phyloP scores from a whole-genome alignment of 2,329 filamentous ascomycete species.

The Monosporascus sp. region DNA sequence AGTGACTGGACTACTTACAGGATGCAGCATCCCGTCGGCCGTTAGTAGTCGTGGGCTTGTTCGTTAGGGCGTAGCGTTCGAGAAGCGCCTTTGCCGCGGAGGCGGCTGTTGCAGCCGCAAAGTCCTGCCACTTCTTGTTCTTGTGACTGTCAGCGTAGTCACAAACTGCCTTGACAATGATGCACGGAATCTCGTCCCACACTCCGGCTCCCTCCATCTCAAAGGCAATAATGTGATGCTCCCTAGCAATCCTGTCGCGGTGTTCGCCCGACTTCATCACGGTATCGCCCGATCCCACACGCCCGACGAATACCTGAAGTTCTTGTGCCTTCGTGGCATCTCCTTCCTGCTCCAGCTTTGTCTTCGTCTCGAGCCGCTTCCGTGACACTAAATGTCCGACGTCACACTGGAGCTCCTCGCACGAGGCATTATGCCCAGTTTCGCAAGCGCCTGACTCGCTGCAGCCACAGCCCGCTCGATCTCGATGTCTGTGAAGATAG shows the following conservation, averaged over 20 bases:
- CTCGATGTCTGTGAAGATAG: too few species aligned
- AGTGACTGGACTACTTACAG: too few species aligned
- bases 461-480: too few species aligned
- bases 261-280: constrained; percentile 33
- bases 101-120: constrained; percentile 25
- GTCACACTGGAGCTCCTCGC: too few species aligned
- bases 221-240: constrained; percentile 22
- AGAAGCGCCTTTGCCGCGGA: constrained; percentile 15
- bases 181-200: constrained; percentile 20
- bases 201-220: constrained; percentile 30
- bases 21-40: too few species aligned
- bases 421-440: too few species aligned
- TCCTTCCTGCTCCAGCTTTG: constrained; percentile 8
- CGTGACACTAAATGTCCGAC: too few species aligned
- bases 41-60: too few species aligned
- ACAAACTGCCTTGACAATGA: constrained; percentile 33
- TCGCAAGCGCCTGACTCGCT: too few species aligned
- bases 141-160: constrained; percentile 35
- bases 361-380: not conserved
- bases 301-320: constrained; percentile 28
- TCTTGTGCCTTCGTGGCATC: constrained; percentile 17
- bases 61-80: not conserved
- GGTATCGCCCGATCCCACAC: constrained; percentile 32
- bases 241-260: constrained; percentile 28
- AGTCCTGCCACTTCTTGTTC: constrained; percentile 28